Evolutionary conservation across 1,284 basidiomycete genomes (phyloP).

Genomic region (Hymenochaete sp.): DNA sequence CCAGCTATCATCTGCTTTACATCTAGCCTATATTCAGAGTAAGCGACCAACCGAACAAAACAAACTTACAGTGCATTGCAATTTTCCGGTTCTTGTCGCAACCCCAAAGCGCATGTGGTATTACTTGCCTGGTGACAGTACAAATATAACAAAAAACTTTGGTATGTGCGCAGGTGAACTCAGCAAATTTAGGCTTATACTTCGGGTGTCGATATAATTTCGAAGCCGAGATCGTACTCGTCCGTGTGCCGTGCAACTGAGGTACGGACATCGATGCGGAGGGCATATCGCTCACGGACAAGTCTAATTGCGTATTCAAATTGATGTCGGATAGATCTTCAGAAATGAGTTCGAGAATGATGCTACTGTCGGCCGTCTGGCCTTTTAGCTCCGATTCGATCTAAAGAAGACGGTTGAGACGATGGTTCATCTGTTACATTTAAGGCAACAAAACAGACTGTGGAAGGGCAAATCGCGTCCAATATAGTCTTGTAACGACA

Average conservation of each 20-base stretch:
- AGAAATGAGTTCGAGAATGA: slow-evolving; percentile 60
- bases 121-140: slow-evolving; percentile 58
- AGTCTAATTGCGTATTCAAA: slow-evolving; percentile 40
- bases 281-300: slow-evolving; percentile 2
- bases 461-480: slow-evolving; percentile 63
- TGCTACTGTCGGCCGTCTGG: slow-evolving; percentile 4
- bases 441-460: slow-evolving; percentile 34
- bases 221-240: slow-evolving; percentile 24
- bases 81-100: slow-evolving; percentile 45
- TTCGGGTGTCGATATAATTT: slow-evolving; percentile 38
- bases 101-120: slow-evolving; percentile 78
- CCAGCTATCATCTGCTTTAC: slow-evolving; percentile 64
- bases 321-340: slow-evolving; percentile 42
- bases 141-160: slow-evolving; percentile 70
- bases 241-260: not conserved
- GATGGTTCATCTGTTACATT: not conserved
- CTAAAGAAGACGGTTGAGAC: not conserved
- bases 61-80: slow-evolving; percentile 51
- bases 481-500: slow-evolving; percentile 65
- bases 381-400: slow-evolving; percentile 9
- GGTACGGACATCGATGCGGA: not conserved
- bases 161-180: slow-evolving; percentile 58
- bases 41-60: too few relatives aligned
- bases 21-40: slow-evolving; percentile 36
- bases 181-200: slow-evolving; percentile 68